These are phyloP conservation scores for Santalum album DNA, from an alignment of 164 flowering plant species.

Conservation along the genomic window DNA sequence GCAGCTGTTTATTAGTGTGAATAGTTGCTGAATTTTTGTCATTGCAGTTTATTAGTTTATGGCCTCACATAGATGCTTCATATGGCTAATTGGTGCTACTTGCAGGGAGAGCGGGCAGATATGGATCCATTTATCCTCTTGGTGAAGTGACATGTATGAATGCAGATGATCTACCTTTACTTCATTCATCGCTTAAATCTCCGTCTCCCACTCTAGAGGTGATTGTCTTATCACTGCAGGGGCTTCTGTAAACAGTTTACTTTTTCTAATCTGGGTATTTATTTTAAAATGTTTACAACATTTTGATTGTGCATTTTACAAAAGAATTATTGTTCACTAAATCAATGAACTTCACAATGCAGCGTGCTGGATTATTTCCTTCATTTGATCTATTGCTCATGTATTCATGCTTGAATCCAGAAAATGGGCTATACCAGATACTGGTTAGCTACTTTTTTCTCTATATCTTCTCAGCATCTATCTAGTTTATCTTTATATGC, in stretches of 20 bases:
- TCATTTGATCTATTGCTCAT: constrained; percentile 64
- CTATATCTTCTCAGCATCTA: background rate
- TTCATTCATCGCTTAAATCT: constrained; percentile 64
- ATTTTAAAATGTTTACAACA: background rate
- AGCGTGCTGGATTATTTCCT: constrained; percentile 92
- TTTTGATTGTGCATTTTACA: background rate
- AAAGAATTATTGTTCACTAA: constrained; percentile 8
- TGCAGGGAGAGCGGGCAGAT: constrained; percentile 96
- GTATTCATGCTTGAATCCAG: constrained; percentile 65
- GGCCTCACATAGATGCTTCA: background rate
- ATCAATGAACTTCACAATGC: constrained; percentile 18
- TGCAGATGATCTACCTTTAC: constrained; percentile 64
- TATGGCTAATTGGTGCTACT: constrained; percentile 8
- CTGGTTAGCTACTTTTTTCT: constrained; percentile 41
- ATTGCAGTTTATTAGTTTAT: background rate
- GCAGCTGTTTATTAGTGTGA: no score
- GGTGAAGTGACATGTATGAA: constrained; percentile 91
- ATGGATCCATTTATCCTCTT: constrained; percentile 75
- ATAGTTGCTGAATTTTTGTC: no score
- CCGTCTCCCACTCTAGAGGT: constrained; percentile 87
- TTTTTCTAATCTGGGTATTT: background rate
- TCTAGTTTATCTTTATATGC: background rate
- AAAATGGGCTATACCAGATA: constrained; percentile 39
- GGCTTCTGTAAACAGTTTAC: background rate
- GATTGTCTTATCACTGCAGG: constrained; percentile 3